phyloP scores from a whole-genome alignment of 2,329 filamentous ascomycete genomes.

The Epichloe coenophiala region DNA sequence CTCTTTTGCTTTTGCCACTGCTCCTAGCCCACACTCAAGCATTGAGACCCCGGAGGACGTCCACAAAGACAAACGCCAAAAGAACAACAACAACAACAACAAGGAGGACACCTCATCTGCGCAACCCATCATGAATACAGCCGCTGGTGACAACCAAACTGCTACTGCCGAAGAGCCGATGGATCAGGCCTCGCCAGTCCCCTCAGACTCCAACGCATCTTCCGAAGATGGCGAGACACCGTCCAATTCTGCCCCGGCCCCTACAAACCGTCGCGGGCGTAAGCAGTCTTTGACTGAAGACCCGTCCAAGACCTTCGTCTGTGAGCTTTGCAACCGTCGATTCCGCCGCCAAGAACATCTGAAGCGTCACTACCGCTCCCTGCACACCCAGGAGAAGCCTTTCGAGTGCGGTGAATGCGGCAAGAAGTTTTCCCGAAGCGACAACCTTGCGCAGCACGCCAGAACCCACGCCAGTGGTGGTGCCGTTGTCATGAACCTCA shows the following conservation, averaged over 20 bases:
- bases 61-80: constrained; percentile 45
- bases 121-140: constrained; percentile 30
- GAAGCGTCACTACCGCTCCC: constrained; percentile 95
- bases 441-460: constrained; percentile 93
- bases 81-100: constrained; percentile 31
- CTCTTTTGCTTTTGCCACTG: constrained; percentile 42
- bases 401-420: constrained; percentile 96
- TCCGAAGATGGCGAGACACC: constrained; percentile 27
- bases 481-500: constrained; percentile 79
- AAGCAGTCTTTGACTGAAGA: constrained; percentile 98
- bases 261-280: constrained; percentile 80
- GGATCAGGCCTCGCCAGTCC: constrained; percentile 22
- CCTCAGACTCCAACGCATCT: constrained; percentile 25
- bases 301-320: constrained; percentile 95
- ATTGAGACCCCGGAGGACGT: constrained; percentile 25
- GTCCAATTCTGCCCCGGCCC: constrained; percentile 33
- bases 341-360: constrained; percentile 98
- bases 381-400: constrained; percentile 97
- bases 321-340: constrained; percentile 87
- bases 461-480: constrained; percentile 75
- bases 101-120: constrained; percentile 29
- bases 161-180: constrained; percentile 22
- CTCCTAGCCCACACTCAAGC: constrained; percentile 44
- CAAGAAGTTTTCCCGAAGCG: constrained; percentile 97
- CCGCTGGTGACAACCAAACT: constrained; percentile 20